phyloP scores from a whole-genome alignment of 208 protist species.

The Leishmania turanica region DNA sequence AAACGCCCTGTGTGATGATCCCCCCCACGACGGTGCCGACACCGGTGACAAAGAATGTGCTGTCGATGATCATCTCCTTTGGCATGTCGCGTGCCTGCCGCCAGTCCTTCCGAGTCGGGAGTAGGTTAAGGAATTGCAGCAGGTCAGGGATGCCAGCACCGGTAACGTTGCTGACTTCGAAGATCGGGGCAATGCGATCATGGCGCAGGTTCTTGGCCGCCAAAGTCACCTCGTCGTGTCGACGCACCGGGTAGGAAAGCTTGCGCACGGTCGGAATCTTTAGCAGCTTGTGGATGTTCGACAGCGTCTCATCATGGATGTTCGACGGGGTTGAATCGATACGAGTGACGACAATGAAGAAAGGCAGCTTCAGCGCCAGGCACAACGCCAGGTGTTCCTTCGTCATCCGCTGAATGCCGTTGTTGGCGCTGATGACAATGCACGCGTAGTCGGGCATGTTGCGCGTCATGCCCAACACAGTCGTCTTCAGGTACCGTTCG shows the following conservation, averaged over 20 bases:
- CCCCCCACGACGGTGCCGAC: slow-evolving; percentile 97
- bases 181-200: slow-evolving; percentile 90
- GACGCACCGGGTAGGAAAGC: slow-evolving; percentile 90
- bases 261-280: slow-evolving; percentile 95
- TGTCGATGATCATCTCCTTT: slow-evolving; percentile 91
- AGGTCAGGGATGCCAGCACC: slow-evolving; percentile 89
- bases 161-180: slow-evolving; percentile 95
- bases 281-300: slow-evolving; percentile 91
- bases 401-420: slow-evolving; percentile 95
- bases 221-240: slow-evolving; percentile 92
- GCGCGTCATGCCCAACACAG: slow-evolving; percentile 97
- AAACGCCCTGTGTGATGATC: slow-evolving; percentile 90
- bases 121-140: slow-evolving; percentile 91
- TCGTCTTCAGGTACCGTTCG: slow-evolving; percentile 98
- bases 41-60: slow-evolving; percentile 93
- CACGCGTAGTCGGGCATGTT: slow-evolving; percentile 96
- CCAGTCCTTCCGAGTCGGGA: slow-evolving; percentile 94
- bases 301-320: slow-evolving; percentile 89
- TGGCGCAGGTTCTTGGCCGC: slow-evolving; percentile 92
- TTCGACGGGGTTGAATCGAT: slow-evolving; percentile 96
- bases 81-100: slow-evolving; percentile 58
- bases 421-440: slow-evolving; percentile 92
- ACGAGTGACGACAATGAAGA: slow-evolving; percentile 97
- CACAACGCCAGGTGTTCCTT: slow-evolving; percentile 97
- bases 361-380: slow-evolving; percentile 96